Percentiles rank a stretch among this genome's conserved stretches.
Conservation (phyloP, 345 rosid species). For the Excoecaria cochinchinensis region DNA sequence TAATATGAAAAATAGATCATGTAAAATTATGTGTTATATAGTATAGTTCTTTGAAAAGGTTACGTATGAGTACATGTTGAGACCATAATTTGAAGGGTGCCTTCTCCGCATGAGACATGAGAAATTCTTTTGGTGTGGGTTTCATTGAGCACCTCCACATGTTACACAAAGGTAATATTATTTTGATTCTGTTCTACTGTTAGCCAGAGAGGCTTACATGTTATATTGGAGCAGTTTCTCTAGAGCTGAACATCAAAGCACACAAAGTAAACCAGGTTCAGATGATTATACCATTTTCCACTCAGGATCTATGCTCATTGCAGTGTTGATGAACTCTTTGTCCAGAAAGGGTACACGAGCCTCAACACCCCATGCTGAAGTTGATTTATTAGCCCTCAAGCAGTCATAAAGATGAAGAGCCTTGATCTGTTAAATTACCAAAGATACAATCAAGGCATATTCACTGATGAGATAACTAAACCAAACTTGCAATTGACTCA, state of each 20-base stretch:
- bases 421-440: slow-evolving; percentile 55
- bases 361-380: slow-evolving; percentile 92
- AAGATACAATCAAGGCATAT: slow-evolving; percentile 18
- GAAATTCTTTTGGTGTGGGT: background rate
- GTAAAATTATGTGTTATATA: background rate
- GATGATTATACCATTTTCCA: slow-evolving; percentile 69
- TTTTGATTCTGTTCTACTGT: background rate
- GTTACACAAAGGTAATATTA: background rate
- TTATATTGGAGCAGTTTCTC: background rate
- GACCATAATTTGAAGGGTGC: background rate
- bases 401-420: slow-evolving; percentile 87
- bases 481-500: slow-evolving; percentile 6
- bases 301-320: slow-evolving; percentile 83
- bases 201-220: background rate
- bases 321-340: slow-evolving; percentile 59
- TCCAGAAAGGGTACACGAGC: slow-evolving; percentile 90
- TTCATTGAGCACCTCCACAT: background rate
- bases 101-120: background rate
- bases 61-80: background rate
- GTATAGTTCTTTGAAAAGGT: background rate
- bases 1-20: background rate
- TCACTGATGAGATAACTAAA: background rate
- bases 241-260: background rate
- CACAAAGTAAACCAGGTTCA: background rate
- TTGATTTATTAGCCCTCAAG: slow-evolving; percentile 82